A percentile compares a stretch with the other conserved stretches of the same genome.
phyloP scores from a whole-genome alignment of 805 yeast species.

The Kazachstania africana region DNA sequence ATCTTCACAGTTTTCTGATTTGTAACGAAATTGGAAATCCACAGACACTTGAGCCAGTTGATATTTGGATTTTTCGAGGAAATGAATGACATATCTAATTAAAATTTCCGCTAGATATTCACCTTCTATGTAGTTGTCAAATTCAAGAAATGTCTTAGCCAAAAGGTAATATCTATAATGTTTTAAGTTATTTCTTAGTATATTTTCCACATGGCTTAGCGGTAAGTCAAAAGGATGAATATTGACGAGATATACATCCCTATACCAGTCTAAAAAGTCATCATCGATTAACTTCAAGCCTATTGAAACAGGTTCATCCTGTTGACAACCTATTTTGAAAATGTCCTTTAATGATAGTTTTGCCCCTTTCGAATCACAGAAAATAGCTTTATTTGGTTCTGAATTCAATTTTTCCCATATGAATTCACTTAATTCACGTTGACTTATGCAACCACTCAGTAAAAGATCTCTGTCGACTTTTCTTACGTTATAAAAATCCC shows the following conservation, averaged over 20 bases:
- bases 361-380: slow-evolving; percentile 12
- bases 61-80: slow-evolving; percentile 29
- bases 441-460: slow-evolving; percentile 21
- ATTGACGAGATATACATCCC: slow-evolving; percentile 13
- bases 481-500: slow-evolving; percentile 83
- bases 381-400: slow-evolving; percentile 29
- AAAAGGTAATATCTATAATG: slow-evolving; percentile 21
- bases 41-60: slow-evolving; percentile 29
- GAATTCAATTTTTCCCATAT: slow-evolving; percentile 27
- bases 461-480: slow-evolving; percentile 54
- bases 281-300: slow-evolving; percentile 25
- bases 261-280: slow-evolving; percentile 17
- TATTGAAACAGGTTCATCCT: slow-evolving; percentile 9
- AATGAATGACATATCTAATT: slow-evolving; percentile 22
- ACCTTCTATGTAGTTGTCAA: slow-evolving; percentile 29
- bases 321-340: slow-evolving; percentile 8
- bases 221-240: slow-evolving; percentile 16
- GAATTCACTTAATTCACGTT: slow-evolving; percentile 25
- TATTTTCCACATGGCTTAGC: slow-evolving; percentile 7
- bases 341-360: slow-evolving; percentile 16
- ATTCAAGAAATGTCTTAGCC: slow-evolving; percentile 27
- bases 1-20: slow-evolving; percentile 2
- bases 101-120: slow-evolving; percentile 28
- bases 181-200: slow-evolving; percentile 10
- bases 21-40: slow-evolving; percentile 18